These are phyloP conservation scores for Mucor sp. DNA, from an alignment of 371 early-diverging fungal species.

Conservation along the genomic window DNA sequence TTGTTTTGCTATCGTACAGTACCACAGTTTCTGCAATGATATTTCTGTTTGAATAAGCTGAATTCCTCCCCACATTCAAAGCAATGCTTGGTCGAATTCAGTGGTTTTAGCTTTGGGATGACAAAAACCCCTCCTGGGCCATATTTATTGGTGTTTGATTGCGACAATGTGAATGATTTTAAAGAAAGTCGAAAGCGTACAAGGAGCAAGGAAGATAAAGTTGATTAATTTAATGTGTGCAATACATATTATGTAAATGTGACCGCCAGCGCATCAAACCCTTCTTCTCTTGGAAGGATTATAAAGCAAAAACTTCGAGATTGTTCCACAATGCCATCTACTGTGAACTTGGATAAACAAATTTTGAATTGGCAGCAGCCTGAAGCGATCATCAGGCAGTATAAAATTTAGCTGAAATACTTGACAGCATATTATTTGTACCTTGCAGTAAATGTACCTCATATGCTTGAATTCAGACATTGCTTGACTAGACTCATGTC, in stretches of 20 bases:
- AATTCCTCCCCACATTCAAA: slow-evolving; percentile 41
- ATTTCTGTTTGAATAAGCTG: slow-evolving; percentile 45
- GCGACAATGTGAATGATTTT: slow-evolving; percentile 9
- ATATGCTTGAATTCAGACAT: no score
- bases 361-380: neutral
- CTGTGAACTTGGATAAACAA: no score
- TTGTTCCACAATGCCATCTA: neutral
- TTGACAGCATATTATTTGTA: no score
- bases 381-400: neutral
- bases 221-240: neutral
- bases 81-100: slow-evolving; percentile 33
- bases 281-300: neutral
- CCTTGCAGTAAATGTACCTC: no score
- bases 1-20: slow-evolving; percentile 4
- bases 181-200: neutral
- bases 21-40: slow-evolving; percentile 57
- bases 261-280: neutral
- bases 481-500: no score
- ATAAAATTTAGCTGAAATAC: no score
- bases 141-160: slow-evolving; percentile 18
- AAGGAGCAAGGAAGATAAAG: neutral
- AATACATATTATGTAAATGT: neutral
- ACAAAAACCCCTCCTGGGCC: slow-evolving; percentile 49
- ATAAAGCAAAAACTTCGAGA: slow-evolving; percentile 1
- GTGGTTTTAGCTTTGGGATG: slow-evolving; percentile 41